phyloP scores from a whole-genome alignment of 495 filamentous ascomycete genomes.

The Neurospora hispaniola region DNA sequence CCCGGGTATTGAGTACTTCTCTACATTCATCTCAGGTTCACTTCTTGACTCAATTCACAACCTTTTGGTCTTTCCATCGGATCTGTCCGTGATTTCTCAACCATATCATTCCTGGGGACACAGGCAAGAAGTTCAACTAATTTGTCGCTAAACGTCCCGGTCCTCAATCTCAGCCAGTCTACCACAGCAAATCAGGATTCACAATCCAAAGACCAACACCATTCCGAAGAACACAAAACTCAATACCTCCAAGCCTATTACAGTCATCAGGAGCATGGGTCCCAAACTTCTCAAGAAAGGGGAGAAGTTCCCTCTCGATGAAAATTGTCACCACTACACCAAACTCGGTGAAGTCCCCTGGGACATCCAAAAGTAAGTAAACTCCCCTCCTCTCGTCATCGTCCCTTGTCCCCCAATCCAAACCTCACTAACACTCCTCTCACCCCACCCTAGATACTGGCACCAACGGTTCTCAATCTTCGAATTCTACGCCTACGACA shows the following conservation, averaged over 20 bases:
- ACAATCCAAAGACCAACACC: not conserved
- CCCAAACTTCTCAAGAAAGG: slow-evolving; percentile 6
- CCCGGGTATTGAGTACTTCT: not conserved
- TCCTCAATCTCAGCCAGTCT: not conserved
- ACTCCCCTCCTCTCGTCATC: not conserved
- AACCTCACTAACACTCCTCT: not conserved
- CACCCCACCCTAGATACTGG: slow-evolving; percentile 57
- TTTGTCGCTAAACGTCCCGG: not conserved
- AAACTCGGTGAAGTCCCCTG: slow-evolving; percentile 51
- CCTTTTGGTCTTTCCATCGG: not conserved
- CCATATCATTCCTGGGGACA: not conserved
- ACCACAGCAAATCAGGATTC: not conserved
- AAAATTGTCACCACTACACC: slow-evolving; percentile 55
- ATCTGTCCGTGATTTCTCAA: not conserved
- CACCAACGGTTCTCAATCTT: slow-evolving; percentile 78
- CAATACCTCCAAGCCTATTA: not conserved
- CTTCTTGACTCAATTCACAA: not conserved
- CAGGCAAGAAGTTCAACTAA: not conserved
- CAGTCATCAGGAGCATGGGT: slow-evolving; percentile 1
- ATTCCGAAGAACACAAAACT: not conserved
- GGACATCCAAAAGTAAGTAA: slow-evolving; percentile 63
- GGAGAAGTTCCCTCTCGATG: slow-evolving; percentile 34
- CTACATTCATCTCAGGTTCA: not conserved
- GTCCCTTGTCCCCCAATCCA: not conserved
- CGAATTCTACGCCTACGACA: slow-evolving; percentile 66